phyloP scores from a whole-genome alignment of 495 filamentous ascomycete species.

The Penicilliopsis zonata region DNA sequence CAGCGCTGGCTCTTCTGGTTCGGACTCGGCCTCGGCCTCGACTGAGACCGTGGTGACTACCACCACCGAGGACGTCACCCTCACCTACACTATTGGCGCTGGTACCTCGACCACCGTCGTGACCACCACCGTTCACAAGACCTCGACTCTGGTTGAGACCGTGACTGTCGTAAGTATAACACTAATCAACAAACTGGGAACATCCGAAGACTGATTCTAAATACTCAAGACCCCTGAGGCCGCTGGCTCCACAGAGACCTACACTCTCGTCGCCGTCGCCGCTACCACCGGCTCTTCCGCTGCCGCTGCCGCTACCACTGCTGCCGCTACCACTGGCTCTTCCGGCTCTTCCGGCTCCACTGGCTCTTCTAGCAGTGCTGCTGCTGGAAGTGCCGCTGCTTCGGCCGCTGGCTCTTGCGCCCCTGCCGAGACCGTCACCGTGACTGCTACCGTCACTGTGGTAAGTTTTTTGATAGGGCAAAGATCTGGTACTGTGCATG shows the following conservation, averaged over 20 bases:
- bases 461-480: too few species aligned
- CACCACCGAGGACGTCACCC: constrained; percentile 29
- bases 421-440: constrained; percentile 24
- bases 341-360: constrained; percentile 3
- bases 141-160: constrained; percentile 24
- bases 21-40: constrained; percentile 1
- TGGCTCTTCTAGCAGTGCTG: constrained; percentile 1
- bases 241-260: constrained; percentile 17
- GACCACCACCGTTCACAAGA: constrained; percentile 44
- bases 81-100: constrained; percentile 48
- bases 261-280: constrained; percentile 17
- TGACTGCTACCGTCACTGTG: constrained; percentile 27
- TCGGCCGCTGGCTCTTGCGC: constrained; percentile 8
- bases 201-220: constrained; percentile 6
- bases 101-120: constrained; percentile 42
- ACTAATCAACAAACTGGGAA: background rate
- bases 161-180: constrained; percentile 24
- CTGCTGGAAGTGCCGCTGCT: constrained; percentile 9
- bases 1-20: background rate
- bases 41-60: constrained; percentile 6
- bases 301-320: background rate
- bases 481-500: too few species aligned
- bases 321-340: background rate
- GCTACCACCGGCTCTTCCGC: too few species aligned
- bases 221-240: constrained; percentile 7